Evolutionary conservation across 129 eudicot species (phyloP).

Genomic region (Centella asiatica): DNA sequence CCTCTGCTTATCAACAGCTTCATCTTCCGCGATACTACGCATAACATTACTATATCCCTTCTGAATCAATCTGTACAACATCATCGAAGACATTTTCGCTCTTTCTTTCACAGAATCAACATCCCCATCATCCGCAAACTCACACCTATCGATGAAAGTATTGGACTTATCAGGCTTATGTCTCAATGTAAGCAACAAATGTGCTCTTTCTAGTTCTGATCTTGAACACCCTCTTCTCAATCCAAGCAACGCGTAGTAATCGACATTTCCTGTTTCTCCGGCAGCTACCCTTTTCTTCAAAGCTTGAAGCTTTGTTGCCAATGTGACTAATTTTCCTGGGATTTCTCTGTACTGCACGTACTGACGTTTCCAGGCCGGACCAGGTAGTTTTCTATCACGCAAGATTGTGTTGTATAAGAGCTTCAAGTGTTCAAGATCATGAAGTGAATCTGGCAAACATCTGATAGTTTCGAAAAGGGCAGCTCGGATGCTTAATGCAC

Average conservation of each 20-base stretch:
- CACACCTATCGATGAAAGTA: slow-evolving; percentile 74
- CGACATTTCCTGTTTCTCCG: slow-evolving; percentile 92
- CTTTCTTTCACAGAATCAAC: slow-evolving; percentile 64
- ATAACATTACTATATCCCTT: slow-evolving; percentile 56
- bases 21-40: slow-evolving; percentile 52
- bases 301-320: slow-evolving; percentile 54
- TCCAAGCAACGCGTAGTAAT: slow-evolving; percentile 67
- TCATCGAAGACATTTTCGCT: slow-evolving; percentile 64
- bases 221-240: slow-evolving; percentile 77
- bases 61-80: slow-evolving; percentile 69
- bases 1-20: slow-evolving; percentile 60
- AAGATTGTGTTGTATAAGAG: slow-evolving; percentile 68
- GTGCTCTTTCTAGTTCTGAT: slow-evolving; percentile 87
- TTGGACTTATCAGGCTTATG: slow-evolving; percentile 87
- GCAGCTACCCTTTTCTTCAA: slow-evolving; percentile 77
- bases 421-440: slow-evolving; percentile 85
- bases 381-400: slow-evolving; percentile 71
- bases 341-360: slow-evolving; percentile 73
- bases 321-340: slow-evolving; percentile 58
- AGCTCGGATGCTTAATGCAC: slow-evolving; percentile 69
- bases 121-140: slow-evolving; percentile 68
- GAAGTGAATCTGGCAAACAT: slow-evolving; percentile 75
- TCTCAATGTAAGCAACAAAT: slow-evolving; percentile 63
- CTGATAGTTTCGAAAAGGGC: slow-evolving; percentile 61
- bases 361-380: slow-evolving; percentile 80